Base-by-base conservation (phyloP, 108 stramenopile species). In the Cyclotella atomus region DNA sequence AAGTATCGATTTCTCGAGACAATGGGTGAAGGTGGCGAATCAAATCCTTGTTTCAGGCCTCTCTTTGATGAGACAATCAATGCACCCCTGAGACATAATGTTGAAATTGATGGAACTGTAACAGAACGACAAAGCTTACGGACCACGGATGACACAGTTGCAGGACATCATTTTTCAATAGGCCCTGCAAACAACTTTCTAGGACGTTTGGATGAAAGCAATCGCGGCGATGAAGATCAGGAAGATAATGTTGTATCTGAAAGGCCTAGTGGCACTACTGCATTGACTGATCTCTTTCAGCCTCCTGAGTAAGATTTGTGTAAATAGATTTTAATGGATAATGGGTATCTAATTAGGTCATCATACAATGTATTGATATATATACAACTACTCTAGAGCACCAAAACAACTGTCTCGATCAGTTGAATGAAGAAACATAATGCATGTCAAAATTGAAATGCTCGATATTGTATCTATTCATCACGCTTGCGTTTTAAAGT, bases 11-110 rank as follows among this genome's bases (percentile, higher is more conserved):
- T 88, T 54, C 6, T 88, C 5, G 87, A 88, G 71, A 81, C 87
- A 7, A 88, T 71, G 33, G 87, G 87, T 1, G 78, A 73, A 47
- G 84, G 87, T n/a, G 87, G 87, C 32, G 87, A 88, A 28, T 85
- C 84, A 6, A 85, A 88, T 82, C 87, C 87, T 16, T 88, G 87
- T 38, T 52, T 59, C 50, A 79, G 65, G 23, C 87, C 87, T 3
- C 46, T 83, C 24, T 85, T 65, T 73, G 87, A 88, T 35, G 84
- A 81, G 70, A 83, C 69, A 12, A 70, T 88, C n/a, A 79, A 81
- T 16, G 87, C 87, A 28, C 87, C 87, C 8, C 0, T 50, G 1
- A 34, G 84, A 34, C 64, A 73, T 25, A 27, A 68, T 25, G 72
- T 84, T 21, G 68, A 44, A 2, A 66, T 64, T 52, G 67, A 70